Evolutionary conservation across 1,284 basidiomycete genomes (phyloP), one percentile per base, ranked within the genome.

Genomic region (Pascua sp.): DNA sequence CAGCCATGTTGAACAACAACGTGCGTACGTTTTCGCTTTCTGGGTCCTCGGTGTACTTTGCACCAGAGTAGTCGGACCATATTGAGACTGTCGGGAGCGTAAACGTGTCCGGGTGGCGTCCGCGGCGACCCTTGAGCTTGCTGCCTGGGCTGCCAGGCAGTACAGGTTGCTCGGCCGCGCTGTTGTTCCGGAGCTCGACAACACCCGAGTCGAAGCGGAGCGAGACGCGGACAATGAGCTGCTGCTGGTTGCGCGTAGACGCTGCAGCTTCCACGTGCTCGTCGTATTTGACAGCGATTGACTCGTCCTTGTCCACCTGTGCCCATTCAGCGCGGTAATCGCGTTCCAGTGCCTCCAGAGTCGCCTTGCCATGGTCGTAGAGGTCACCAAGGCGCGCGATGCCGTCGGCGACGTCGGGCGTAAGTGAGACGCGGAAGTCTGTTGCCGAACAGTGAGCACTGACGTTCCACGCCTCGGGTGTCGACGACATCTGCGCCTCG

Each of bases 351-450:
- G 82, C 82, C 40, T 84, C 83, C 48, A 95, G 82, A 5, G 89
- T 83, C 56, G 87, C 86, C 75, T 87, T 88, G 16, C 92, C 91
- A 68, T 84, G 83, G 49, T 83, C 84, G 76, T 93, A 95, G 36
- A 95, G 89, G 62, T 92, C 89, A 42, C 91, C 81, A 13, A 95
- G 78, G 32, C 88, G 86, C 71, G 88, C 90, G 7, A 91, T 78
- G 64, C 86, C 88, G 61, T 86, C 85, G 3, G 89, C 85, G 52
- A 95, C 87, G 32, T 84, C 83, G 0, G 91, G 87, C 66, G 93
- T 90, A 15, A 96, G 80, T 61, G 91, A 87, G 40, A 95, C 80
- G 53, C 90, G 82, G 73, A 95, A 94, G 32, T 92, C 92, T 62
- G 85, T 90, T 57, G 95, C 89, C 49, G 83, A 83, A 5, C 89